Evolutionary conservation across 2,329 filamentous ascomycete species (phyloP), one percentile per base, ranked within the genome.

Genomic region (Fusarium sp.): DNA sequence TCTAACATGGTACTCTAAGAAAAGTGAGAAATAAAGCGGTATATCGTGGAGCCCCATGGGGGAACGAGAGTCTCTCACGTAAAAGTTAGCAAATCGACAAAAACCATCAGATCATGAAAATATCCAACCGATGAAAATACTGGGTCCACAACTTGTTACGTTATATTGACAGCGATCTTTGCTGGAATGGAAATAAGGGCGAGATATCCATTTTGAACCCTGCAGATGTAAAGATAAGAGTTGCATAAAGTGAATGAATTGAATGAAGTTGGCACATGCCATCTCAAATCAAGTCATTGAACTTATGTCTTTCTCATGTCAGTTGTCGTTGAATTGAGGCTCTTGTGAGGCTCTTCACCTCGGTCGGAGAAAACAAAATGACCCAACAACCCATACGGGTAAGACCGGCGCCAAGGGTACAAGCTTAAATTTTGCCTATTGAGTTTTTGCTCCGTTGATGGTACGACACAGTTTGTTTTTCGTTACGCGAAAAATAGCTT

Each of bases 41-140:
- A 63, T 45, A 62, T 69, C 59, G 68, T 53, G 64, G 68, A 71
- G 53, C 69, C 69, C 69, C 69, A 70, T 69, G 69, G 69, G 68
- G 62, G 53, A 40, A 44, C 54, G 25, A 40, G 58, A 64, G 64
- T 57, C 63, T 71, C 44, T 71, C 54, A 71, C 64, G 68, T 71
- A 71, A 71, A 65, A 71, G 63, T 71, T 71, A 71, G 68, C 68
- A 71, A 71, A 71, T 71, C 32, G 42, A 24, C 32, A 34, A 45
- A 43, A 55, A 25, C 46, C 55, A 71, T 71, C 63, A 71, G 68
- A 63, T 71, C 68, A 71, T 71, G 50, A 22, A 67, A 71, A 66
- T 38, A 12, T 27, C 8, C n/a, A 52, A 44, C 24, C 32, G 49
- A 62, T 42, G 59, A 51, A 63, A 57, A 54, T 10, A 34, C 22